Percentiles rank a stretch among this genome's conserved stretches.
These are phyloP conservation scores for Smittium mucronatum DNA, from an alignment of 371 early-diverging fungal genomes.

Conservation along the genomic window DNA sequence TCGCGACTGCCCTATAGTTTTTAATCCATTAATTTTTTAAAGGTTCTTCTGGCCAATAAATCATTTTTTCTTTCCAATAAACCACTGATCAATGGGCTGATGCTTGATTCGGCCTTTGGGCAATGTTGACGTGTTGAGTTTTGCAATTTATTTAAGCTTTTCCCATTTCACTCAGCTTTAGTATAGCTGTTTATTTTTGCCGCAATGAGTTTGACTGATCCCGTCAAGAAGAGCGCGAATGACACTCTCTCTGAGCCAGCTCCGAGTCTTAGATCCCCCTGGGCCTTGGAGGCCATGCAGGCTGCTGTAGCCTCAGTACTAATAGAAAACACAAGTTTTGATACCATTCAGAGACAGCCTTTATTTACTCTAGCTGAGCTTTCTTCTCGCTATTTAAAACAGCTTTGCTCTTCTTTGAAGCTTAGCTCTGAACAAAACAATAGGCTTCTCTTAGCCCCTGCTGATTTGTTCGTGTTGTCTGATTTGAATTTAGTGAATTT, in stretches of 20 bases:
- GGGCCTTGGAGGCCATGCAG: not conserved
- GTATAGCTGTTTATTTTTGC: too few relatives aligned
- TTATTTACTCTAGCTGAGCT: not conserved
- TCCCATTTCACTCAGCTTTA: too few relatives aligned
- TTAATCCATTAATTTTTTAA: too few relatives aligned
- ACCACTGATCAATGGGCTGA: too few relatives aligned
- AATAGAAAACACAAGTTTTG: not conserved
- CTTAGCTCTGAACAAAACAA: not conserved
- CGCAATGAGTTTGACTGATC: too few relatives aligned
- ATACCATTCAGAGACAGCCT: not conserved
- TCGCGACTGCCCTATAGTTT: not conserved
- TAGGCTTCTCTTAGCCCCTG: not conserved
- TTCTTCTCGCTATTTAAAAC: not conserved
- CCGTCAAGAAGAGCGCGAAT: too few relatives aligned
- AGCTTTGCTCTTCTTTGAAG: not conserved
- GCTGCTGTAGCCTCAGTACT: not conserved
- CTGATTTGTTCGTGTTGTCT: not conserved
- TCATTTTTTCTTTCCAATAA: too few relatives aligned
- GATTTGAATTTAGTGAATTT: not conserved
- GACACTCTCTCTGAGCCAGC: not conserved
- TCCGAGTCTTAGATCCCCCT: not conserved
- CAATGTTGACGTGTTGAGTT: too few relatives aligned
- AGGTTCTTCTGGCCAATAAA: too few relatives aligned
- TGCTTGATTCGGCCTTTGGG: too few relatives aligned
- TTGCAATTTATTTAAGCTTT: too few relatives aligned